These are phyloP conservation scores for Sclerotinia trifoliorum DNA, from an alignment of 2,329 filamentous ascomycete species.

Conservation along the genomic window DNA sequence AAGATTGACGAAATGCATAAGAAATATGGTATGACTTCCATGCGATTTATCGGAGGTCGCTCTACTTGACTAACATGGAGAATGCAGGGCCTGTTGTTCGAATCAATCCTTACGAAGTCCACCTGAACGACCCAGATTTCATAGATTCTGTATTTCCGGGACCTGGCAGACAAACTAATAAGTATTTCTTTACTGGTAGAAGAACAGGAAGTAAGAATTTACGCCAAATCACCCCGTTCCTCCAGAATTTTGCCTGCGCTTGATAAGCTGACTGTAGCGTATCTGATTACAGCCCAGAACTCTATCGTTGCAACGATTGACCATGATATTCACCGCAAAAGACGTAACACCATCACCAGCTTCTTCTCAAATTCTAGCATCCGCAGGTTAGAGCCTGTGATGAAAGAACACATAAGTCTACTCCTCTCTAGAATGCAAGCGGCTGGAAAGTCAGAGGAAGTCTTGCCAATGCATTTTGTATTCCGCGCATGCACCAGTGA, in stretches of 20 bases:
- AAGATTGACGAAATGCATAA: slow-evolving; percentile 2
- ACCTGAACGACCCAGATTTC: neutral
- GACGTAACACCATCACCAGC: neutral
- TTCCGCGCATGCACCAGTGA: neutral
- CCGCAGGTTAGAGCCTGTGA: neutral
- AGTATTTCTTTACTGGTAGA: neutral
- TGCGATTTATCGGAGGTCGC: too few species aligned
- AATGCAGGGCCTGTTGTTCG: neutral
- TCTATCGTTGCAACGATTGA: slow-evolving; percentile 24
- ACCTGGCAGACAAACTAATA: neutral
- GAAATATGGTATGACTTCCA: neutral
- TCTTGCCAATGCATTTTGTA: neutral
- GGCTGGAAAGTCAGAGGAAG: neutral
- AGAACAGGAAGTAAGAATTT: neutral
- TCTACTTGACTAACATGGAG: neutral
- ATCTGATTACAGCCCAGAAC: neutral
- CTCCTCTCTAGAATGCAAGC: neutral
- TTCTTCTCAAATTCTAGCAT: slow-evolving; percentile 2
- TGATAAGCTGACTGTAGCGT: neutral
- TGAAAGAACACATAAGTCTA: neutral
- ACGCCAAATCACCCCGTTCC: fast-evolving
- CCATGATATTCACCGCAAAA: neutral
- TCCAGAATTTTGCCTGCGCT: neutral
- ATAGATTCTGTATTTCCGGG: neutral
- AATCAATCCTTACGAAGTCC: neutral